Percentiles rank a stretch among this genome's conserved stretches.
phyloP scores from a whole-genome alignment of 1,284 basidiomycete species.

The Cryptococcus sp. region DNA sequence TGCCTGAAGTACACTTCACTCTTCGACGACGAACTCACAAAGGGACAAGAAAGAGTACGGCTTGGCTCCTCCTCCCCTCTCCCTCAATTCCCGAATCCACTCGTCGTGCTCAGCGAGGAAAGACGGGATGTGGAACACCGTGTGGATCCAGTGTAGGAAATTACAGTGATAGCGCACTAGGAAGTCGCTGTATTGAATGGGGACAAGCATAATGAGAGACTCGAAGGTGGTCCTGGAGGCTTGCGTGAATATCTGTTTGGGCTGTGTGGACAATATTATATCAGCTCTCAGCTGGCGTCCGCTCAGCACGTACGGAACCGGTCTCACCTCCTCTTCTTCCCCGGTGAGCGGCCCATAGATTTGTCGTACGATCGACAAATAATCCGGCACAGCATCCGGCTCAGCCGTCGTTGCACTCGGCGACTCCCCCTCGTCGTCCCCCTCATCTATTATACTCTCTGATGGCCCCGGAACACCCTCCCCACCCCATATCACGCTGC shows the following conservation, averaged over 20 bases:
- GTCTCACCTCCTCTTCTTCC: conserved; percentile 1
- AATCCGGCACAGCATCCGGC: neutral
- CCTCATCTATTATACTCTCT: neutral
- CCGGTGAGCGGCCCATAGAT: conserved; percentile 3
- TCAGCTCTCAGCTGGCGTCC: neutral
- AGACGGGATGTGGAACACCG: conserved; percentile 25
- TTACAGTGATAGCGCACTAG: conserved; percentile 20
- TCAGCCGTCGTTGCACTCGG: neutral
- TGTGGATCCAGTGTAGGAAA: conserved; percentile 24
- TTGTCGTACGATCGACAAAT: conserved; percentile 1
- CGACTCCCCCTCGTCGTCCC: neutral
- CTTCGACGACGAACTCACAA: conserved; percentile 5
- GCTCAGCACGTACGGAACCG: neutral
- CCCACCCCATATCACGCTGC: neutral
- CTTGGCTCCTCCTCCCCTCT: neutral
- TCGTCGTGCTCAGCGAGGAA: conserved; percentile 27
- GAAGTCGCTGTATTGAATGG: conserved; percentile 2
- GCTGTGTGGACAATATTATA: neutral
- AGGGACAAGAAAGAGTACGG: conserved; percentile 18
- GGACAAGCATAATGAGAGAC: conserved; percentile 13
- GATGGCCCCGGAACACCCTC: neutral
- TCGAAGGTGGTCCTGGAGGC: conserved; percentile 5
- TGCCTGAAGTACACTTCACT: neutral
- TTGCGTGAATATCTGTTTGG: conserved; percentile 11
- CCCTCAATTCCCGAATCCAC: conserved; percentile 19